Evolutionary conservation across 768 basidiomycete species (phyloP).

Genomic region (Hygrocybe punicea): DNA sequence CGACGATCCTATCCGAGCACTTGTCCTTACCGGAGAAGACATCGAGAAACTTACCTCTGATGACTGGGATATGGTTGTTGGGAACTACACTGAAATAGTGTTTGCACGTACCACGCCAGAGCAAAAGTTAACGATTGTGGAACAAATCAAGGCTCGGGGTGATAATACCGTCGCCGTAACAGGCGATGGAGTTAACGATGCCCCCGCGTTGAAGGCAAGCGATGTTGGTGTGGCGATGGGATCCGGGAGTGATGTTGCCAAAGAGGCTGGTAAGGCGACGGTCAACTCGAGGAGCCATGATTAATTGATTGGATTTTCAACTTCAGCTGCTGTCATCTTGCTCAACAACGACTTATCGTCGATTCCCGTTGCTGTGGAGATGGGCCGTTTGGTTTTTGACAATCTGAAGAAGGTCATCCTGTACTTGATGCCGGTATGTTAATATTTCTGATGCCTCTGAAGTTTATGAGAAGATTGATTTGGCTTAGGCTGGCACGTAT

Average conservation of each 20-base stretch:
- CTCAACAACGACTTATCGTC: conserved; percentile 59
- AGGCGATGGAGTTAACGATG: conserved; percentile 71
- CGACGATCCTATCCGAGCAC: conserved; percentile 36
- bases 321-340: conserved; percentile 44
- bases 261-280: conserved; percentile 47
- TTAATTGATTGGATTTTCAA: background rate
- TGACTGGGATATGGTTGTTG: conserved; percentile 19
- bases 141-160: conserved; percentile 56
- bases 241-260: conserved; percentile 48
- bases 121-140: conserved; percentile 69
- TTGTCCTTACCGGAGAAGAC: conserved; percentile 42
- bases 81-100: conserved; percentile 49
- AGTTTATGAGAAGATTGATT: conserved; percentile 1
- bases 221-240: conserved; percentile 58
- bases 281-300: conserved; percentile 3
- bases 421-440: conserved; percentile 43
- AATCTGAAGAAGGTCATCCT: conserved; percentile 53
- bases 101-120: conserved; percentile 70
- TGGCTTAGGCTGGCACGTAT: conserved; percentile 48
- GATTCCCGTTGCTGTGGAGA: conserved; percentile 55
- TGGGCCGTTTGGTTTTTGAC: conserved; percentile 58
- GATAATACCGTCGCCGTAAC: conserved; percentile 47
- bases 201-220: conserved; percentile 60
- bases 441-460: background rate
- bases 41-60: background rate